phyloP scores from a whole-genome alignment of 1,284 basidiomycete genomes.

The Lentinus polychrous region DNA sequence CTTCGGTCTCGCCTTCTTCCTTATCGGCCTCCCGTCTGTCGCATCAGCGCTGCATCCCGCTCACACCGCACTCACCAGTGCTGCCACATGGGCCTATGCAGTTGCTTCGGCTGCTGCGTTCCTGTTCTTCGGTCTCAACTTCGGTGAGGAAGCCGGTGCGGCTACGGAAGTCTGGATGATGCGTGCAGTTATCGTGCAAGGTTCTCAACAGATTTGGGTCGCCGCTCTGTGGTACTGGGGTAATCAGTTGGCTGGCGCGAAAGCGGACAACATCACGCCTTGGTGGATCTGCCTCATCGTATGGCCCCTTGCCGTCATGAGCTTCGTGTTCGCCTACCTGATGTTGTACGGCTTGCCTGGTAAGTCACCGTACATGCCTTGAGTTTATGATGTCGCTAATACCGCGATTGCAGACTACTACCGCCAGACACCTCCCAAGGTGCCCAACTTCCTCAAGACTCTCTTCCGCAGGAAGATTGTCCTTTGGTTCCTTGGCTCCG shows the following conservation, averaged over 20 bases:
- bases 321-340: conserved; percentile 72
- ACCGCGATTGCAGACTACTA: conserved; percentile 56
- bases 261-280: conserved; percentile 46
- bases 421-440: conserved; percentile 85
- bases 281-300: conserved; percentile 83
- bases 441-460: conserved; percentile 85
- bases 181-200: conserved; percentile 86
- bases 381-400: conserved; percentile 7
- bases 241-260: conserved; percentile 58
- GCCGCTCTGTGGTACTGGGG: conserved; percentile 95
- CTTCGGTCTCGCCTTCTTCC: conserved; percentile 83
- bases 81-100: conserved; percentile 87
- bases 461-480: conserved; percentile 86
- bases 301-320: conserved; percentile 76
- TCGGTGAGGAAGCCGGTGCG: conserved; percentile 92
- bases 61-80: conserved; percentile 62
- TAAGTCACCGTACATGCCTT: conserved; percentile 27
- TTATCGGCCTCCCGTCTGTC: conserved; percentile 83
- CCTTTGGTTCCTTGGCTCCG: conserved; percentile 88
- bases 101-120: conserved; percentile 85
- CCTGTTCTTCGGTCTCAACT: conserved; percentile 90
- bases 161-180: conserved; percentile 89
- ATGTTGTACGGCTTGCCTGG: conserved; percentile 83
- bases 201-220: conserved; percentile 90
- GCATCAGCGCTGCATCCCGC: conserved; percentile 52